Base-by-base conservation (phyloP, 1,284 basidiomycete genomes). In the Sporisorium iseilematis-ciliati region DNA sequence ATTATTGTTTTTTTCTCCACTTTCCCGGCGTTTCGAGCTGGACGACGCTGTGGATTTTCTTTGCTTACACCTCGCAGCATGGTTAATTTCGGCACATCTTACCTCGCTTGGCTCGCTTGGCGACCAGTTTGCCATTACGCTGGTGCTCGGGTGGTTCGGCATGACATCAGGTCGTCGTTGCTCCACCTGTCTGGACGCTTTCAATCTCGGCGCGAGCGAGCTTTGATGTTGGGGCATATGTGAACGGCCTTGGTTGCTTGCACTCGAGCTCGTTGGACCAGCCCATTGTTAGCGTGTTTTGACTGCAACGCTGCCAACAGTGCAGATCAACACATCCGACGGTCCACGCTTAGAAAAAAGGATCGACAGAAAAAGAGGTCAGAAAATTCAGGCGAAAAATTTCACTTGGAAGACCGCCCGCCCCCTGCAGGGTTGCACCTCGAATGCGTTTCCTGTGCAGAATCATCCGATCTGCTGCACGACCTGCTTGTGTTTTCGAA, bases 381-480 rank as follows among this genome's bases (percentile, higher is more conserved):
- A 23, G 31, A 49, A 49, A 49, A 49, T 43, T 14, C 10, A 23
- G 7, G 10, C 26, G 29, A 50, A 33, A 49, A 33, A 6, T 33
- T 49, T 49, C 31, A 43, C n/a, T 23, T 21, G 8, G n/a, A 50
- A 20, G 23, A 33, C 31, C 7, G 31, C 49, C n/a, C n/a, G n/a
- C 25, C 49, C 33, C 31, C 49, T 50, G 49, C 49, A 50, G 20
- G 26, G 26, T 31, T 48, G 46, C 46, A 48, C 26, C 25, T 48
- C 18, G 18, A 29, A 48, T 33, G 50, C 21, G 50, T 23, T 38
- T 33, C 31, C 48, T 20, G 7, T 46, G 45, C 21, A 46, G 21
- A 46, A 42, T 21, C 18, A 42, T 42, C n/a, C 41, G 41, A 42
- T 21, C n/a, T 42, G 41, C 41, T 20, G 41, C 41, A 42, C 7